phyloP scores from a whole-genome alignment of 1,284 basidiomycete genomes.

The Tremellales sp. region DNA sequence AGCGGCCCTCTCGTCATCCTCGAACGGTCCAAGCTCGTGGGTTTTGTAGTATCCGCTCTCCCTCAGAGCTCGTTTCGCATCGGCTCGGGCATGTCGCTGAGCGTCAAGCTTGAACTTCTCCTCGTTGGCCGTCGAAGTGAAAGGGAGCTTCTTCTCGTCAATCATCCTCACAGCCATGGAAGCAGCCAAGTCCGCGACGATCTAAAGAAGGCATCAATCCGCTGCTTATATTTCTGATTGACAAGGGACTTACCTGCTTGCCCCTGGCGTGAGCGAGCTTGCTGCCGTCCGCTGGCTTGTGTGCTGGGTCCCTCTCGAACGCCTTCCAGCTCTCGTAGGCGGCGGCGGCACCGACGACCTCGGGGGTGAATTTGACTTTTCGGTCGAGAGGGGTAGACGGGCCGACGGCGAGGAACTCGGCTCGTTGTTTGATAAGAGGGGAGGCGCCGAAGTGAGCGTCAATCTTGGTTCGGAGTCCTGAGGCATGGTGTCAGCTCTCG shows the following conservation, averaged over 20 bases:
- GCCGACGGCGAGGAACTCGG: constrained; percentile 30
- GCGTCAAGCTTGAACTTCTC: constrained; percentile 26
- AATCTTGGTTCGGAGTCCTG: constrained; percentile 25
- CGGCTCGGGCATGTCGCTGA: constrained; percentile 21
- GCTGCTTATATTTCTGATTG: not conserved
- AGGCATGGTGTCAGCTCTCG: not conserved
- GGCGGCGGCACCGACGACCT: constrained; percentile 33
- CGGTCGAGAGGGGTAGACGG: constrained; percentile 28
- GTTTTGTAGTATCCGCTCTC: constrained; percentile 28
- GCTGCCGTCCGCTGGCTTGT: constrained; percentile 7
- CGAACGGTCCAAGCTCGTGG: constrained; percentile 26
- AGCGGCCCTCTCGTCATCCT: constrained; percentile 31
- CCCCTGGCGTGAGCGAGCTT: constrained; percentile 27
- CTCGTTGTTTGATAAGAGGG: constrained; percentile 25
- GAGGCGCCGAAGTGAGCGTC: constrained; percentile 17
- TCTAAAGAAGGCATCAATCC: constrained; percentile 12
- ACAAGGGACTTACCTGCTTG: constrained; percentile 19
- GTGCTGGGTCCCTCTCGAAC: constrained; percentile 28
- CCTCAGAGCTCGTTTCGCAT: constrained; percentile 32
- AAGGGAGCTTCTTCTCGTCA: constrained; percentile 34
- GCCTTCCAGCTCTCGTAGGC: constrained; percentile 35
- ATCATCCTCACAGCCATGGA: constrained; percentile 27
- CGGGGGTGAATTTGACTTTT: constrained; percentile 35
- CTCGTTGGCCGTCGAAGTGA: constrained; percentile 29
- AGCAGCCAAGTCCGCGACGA: constrained; percentile 28